phyloP scores from a whole-genome alignment of 2,329 filamentous ascomycete genomes.

The Fusarium sp. region DNA sequence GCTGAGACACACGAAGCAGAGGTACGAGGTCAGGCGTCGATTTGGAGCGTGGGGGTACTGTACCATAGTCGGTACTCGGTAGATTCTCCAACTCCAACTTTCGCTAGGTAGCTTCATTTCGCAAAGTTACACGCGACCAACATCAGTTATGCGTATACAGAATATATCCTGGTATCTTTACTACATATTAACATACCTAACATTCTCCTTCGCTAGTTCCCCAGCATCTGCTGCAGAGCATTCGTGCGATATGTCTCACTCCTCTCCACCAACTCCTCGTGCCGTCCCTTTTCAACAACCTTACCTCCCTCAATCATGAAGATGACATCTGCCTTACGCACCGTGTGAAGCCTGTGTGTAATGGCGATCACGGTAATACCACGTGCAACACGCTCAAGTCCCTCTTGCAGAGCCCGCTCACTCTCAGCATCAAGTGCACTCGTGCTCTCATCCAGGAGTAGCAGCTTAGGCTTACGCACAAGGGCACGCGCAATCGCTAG shows the following conservation, averaged over 20 bases:
- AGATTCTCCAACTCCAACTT: neutral
- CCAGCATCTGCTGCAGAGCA: slow-evolving; percentile 62
- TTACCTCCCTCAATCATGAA: slow-evolving; percentile 66
- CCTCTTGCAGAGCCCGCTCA: slow-evolving; percentile 73
- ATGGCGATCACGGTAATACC: slow-evolving; percentile 69
- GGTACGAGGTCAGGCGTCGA: slow-evolving; percentile 19
- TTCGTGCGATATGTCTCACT: slow-evolving; percentile 65
- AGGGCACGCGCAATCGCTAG: slow-evolving; percentile 82
- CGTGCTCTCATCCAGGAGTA: slow-evolving; percentile 86
- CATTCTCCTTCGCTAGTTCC: no score
- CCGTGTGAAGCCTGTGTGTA: slow-evolving; percentile 67
- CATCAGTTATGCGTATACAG: neutral
- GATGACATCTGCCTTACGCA: slow-evolving; percentile 67
- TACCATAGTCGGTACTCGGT: no score
- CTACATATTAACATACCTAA: no score
- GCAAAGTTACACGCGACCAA: neutral
- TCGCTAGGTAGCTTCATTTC: no score
- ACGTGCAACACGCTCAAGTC: slow-evolving; percentile 67
- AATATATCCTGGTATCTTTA: neutral
- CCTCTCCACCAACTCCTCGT: slow-evolving; percentile 64
- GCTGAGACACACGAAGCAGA: slow-evolving; percentile 26
- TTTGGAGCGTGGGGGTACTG: slow-evolving; percentile 12
- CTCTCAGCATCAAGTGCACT: slow-evolving; percentile 79
- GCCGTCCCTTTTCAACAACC: slow-evolving; percentile 63
- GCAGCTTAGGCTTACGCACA: slow-evolving; percentile 75